Conservation (phyloP, 2,329 filamentous ascomycete species). For the Colletotrichum tofieldiae region DNA sequence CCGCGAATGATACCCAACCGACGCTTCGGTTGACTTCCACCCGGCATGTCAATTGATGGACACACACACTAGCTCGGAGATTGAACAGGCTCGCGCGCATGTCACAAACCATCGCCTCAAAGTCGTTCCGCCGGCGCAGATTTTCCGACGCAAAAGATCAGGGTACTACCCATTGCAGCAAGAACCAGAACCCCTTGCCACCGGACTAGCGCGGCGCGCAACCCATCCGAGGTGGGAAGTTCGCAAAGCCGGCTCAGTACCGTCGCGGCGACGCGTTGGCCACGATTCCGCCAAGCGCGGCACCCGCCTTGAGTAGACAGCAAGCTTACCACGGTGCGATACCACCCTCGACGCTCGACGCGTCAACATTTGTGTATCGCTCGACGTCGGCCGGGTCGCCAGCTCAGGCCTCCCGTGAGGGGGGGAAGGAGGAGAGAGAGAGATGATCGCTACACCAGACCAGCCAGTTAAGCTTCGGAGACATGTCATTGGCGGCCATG, state of each 20-base stretch:
- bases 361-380: no score
- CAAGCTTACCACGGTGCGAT: not conserved
- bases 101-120: not conserved
- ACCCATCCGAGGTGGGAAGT: not conserved
- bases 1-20: not conserved
- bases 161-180: not conserved
- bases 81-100: not conserved
- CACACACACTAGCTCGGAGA: not conserved
- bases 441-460: not conserved
- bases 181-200: not conserved
- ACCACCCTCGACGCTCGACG: not conserved
- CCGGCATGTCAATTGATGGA: not conserved
- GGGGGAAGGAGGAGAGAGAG: not conserved
- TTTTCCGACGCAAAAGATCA: not conserved
- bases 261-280: not conserved
- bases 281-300: not conserved
- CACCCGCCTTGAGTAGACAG: not conserved
- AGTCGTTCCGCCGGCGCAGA: not conserved
- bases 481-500: not conserved
- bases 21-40: slow-evolving; percentile 16
- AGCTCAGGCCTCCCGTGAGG: not conserved
- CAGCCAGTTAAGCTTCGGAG: not conserved
- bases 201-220: not conserved
- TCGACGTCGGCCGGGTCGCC: not conserved
- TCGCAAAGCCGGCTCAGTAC: not conserved